Percentiles rank a stretch among this genome's conserved stretches.
phyloP scores from a whole-genome alignment of 2,329 filamentous ascomycete species.

The Rugonectria rugulosa region DNA sequence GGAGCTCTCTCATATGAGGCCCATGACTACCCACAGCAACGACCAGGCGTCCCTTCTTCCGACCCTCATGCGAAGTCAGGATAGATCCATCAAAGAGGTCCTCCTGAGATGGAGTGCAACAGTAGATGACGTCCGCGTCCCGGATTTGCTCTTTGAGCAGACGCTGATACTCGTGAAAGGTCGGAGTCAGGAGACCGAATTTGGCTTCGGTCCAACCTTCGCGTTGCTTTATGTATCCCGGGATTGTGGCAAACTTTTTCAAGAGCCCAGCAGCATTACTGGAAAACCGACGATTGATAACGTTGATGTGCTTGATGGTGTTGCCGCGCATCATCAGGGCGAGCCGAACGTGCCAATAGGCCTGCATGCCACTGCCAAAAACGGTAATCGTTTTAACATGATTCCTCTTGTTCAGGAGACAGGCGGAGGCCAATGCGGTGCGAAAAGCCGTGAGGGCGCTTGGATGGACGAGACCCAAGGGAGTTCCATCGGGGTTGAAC shows the following conservation, averaged over 20 bases:
- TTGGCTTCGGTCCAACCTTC: conserved; percentile 72
- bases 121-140: conserved; percentile 83
- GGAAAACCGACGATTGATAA: conserved; percentile 79
- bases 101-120: conserved; percentile 79
- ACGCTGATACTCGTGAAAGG: conserved; percentile 72
- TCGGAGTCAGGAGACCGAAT: conserved; percentile 73
- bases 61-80: conserved; percentile 74
- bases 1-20: conserved; percentile 81
- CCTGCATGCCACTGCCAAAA: conserved; percentile 89
- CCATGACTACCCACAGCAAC: conserved; percentile 75
- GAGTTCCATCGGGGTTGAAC: conserved; percentile 67
- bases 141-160: conserved; percentile 75
- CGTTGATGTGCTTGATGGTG: conserved; percentile 80
- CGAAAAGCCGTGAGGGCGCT: conserved; percentile 81
- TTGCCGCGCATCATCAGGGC: conserved; percentile 75
- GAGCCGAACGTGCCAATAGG: conserved; percentile 92
- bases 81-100: conserved; percentile 79
- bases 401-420: conserved; percentile 69
- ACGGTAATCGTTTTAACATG: conserved; percentile 79
- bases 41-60: conserved; percentile 75
- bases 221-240: conserved; percentile 53
- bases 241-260: conserved; percentile 55
- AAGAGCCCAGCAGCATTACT: conserved; percentile 62
- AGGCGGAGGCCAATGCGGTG: conserved; percentile 76
- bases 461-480: conserved; percentile 75